Percentiles rank a stretch among this genome's conserved stretches.
These are phyloP conservation scores for Nitzschia putrida DNA, from an alignment of 108 stramenopile species.

Conservation along the genomic window DNA sequence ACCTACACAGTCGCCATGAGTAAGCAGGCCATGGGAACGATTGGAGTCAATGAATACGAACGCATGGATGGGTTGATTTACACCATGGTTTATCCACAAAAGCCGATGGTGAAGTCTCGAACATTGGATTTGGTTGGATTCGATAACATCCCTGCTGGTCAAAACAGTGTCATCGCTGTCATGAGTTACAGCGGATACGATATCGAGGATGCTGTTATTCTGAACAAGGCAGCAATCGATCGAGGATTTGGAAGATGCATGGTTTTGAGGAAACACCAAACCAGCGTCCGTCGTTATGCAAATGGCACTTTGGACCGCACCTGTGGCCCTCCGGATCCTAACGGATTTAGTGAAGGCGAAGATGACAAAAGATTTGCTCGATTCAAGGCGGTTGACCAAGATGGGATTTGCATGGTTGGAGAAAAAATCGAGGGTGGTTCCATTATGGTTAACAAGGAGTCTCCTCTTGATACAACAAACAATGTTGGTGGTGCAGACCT, in stretches of 20 bases:
- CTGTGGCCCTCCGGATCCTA: conserved; percentile 74
- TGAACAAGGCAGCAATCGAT: conserved; percentile 97
- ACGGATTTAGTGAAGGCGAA: conserved; percentile 66
- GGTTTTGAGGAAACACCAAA: conserved; percentile 83
- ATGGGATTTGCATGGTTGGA: conserved; percentile 93
- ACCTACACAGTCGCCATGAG: conserved; percentile 99
- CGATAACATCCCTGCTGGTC: conserved; percentile 96
- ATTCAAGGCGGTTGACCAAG: conserved; percentile 85
- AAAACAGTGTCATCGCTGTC: conserved; percentile 97
- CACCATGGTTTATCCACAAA: conserved; percentile 97
- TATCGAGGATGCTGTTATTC: conserved; percentile 98
- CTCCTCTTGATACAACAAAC: conserved; percentile 70
- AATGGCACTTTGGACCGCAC: conserved; percentile 92
- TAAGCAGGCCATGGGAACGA: conserved; percentile 99
- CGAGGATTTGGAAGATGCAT: conserved; percentile 97
- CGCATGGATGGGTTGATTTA: conserved; percentile 96
- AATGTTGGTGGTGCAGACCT: conserved; percentile 59
- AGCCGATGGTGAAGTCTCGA: conserved; percentile 96
- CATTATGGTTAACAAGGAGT: conserved; percentile 94
- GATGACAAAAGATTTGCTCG: conserved; percentile 82
- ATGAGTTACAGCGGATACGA: conserved; percentile 99
- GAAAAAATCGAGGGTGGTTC: conserved; percentile 78
- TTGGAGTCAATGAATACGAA: conserved; percentile 94
- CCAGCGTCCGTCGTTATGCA: conserved; percentile 88
- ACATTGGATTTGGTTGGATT: conserved; percentile 95